phyloP scores from a whole-genome alignment of 129 eudicot genomes.

The Chrysanthemum seticuspe region DNA sequence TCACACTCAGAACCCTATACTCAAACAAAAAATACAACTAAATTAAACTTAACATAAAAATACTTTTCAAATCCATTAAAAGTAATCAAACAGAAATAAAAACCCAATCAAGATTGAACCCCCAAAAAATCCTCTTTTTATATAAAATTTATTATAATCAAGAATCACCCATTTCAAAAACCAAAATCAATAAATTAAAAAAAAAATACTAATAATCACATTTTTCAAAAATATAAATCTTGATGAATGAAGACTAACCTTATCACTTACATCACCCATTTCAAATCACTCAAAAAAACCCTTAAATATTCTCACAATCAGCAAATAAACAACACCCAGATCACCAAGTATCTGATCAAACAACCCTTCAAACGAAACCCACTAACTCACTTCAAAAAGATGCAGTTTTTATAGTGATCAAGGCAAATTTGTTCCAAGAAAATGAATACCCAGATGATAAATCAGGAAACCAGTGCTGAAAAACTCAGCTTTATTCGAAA shows the following conservation, averaged over 20 bases:
- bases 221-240: no score
- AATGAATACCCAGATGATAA: conserved; percentile 6
- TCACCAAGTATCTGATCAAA: background rate
- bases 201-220: background rate
- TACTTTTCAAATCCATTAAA: no score
- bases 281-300: background rate
- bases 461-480: background rate
- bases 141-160: no score
- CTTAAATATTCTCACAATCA: background rate
- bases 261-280: conserved; percentile 14
- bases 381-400: background rate
- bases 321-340: background rate
- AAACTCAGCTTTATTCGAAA: background rate
- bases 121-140: no score
- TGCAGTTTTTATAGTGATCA: background rate
- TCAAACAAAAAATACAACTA: background rate
- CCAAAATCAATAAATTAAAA: background rate
- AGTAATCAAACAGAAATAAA: no score
- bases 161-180: background rate
- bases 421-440: background rate
- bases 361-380: background rate
- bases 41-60: background rate
- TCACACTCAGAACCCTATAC: conserved; percentile 49
- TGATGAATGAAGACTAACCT: background rate
- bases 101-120: no score